These are phyloP conservation scores for Excoecaria cochinchinensis DNA, from an alignment of 345 rosid genomes.

Conservation along the genomic window DNA sequence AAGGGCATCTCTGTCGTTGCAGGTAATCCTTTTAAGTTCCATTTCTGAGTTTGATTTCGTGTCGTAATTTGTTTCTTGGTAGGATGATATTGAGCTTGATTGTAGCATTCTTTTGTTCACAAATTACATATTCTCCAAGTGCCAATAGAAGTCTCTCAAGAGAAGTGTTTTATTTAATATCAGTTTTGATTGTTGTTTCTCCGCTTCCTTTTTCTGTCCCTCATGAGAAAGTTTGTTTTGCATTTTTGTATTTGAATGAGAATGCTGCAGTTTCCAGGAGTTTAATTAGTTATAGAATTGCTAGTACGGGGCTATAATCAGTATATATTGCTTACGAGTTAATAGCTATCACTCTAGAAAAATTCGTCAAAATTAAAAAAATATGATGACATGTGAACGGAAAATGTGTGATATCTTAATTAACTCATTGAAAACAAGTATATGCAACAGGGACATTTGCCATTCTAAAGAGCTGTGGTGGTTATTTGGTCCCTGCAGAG, in stretches of 20 bases:
- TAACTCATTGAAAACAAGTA: neutral
- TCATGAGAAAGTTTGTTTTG: neutral
- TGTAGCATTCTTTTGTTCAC: neutral
- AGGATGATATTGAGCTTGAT: neutral
- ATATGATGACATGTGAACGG: neutral
- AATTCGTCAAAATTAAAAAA: neutral
- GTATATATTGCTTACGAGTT: neutral
- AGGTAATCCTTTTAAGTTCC: conserved; percentile 35
- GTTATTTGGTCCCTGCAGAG: neutral
- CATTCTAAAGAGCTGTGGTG: neutral
- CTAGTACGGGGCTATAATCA: neutral
- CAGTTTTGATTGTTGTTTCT: neutral
- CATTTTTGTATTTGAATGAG: neutral
- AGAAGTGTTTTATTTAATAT: neutral
- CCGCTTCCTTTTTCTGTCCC: neutral
- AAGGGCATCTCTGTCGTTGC: conserved; percentile 73
- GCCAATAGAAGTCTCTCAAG: neutral
- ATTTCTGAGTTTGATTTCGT: neutral
- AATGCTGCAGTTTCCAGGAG: neutral
- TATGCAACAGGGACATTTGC: neutral
- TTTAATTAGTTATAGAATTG: neutral
- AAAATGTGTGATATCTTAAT: neutral
- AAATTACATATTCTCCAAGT: neutral
- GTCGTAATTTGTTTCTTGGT: neutral
- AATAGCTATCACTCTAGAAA: neutral